Evolutionary conservation across 768 basidiomycete genomes (phyloP).

Genomic region (Crucibulum laeve): DNA sequence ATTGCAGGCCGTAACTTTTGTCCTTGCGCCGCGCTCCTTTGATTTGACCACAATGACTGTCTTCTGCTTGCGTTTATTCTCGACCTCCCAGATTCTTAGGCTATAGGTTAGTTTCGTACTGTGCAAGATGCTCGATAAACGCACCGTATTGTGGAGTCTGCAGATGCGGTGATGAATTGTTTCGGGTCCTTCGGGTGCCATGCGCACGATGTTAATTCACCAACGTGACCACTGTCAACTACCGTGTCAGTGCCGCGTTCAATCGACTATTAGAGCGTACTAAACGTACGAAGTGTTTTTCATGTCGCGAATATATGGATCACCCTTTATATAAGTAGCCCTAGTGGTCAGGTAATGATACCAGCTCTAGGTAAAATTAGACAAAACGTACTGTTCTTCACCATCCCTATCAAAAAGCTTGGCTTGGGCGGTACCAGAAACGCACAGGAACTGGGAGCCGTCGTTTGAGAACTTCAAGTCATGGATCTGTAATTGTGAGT

Average conservation of each 20-base stretch:
- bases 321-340: conserved; percentile 86
- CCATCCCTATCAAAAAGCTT: conserved; percentile 92
- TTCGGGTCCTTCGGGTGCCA: conserved; percentile 91
- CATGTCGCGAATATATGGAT: conserved; percentile 98
- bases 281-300: conserved; percentile 90
- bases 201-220: conserved; percentile 81
- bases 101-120: conserved; percentile 21
- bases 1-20: conserved; percentile 82
- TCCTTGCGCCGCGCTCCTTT: conserved; percentile 90
- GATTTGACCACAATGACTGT: conserved; percentile 95
- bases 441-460: conserved; percentile 79
- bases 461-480: conserved; percentile 88
- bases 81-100: conserved; percentile 96
- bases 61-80: conserved; percentile 92
- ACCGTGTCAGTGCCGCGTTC: not conserved
- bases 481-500: conserved; percentile 58
- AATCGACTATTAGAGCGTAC: conserved; percentile 5
- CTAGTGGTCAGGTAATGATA: conserved; percentile 54
- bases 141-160: conserved; percentile 92
- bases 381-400: conserved; percentile 74
- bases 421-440: conserved; percentile 85
- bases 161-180: conserved; percentile 88
- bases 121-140: conserved; percentile 7
- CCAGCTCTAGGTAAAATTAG: conserved; percentile 14
- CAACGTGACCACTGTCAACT: conserved; percentile 80